Percentiles rank a stretch among this genome's conserved stretches.
Evolutionary conservation across 768 basidiomycete species (phyloP).

Genomic region (Leccinum sublutescens): DNA sequence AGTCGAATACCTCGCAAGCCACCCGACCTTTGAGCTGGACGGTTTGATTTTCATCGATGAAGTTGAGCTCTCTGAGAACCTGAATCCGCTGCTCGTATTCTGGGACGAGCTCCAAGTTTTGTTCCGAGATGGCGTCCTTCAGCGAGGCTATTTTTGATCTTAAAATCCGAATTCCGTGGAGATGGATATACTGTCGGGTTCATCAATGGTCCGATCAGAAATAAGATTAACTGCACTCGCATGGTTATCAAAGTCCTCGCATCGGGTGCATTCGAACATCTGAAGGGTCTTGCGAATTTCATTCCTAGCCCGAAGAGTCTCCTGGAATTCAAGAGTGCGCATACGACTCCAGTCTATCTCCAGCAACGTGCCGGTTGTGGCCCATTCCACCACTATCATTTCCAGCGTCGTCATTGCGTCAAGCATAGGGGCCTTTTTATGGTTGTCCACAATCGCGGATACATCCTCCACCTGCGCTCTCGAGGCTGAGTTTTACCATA

Average conservation of each 20-base stretch:
- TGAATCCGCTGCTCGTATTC: slow-evolving; percentile 95
- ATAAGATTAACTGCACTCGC: slow-evolving; percentile 44
- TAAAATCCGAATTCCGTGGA: slow-evolving; percentile 77
- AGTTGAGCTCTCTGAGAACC: slow-evolving; percentile 87
- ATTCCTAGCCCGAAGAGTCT: slow-evolving; percentile 62
- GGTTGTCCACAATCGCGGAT: slow-evolving; percentile 63
- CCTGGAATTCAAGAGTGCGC: slow-evolving; percentile 89
- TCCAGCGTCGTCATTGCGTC: slow-evolving; percentile 53
- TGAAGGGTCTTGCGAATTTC: slow-evolving; percentile 43
- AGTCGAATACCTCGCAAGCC: slow-evolving; percentile 80
- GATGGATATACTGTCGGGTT: slow-evolving; percentile 58
- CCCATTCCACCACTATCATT: slow-evolving; percentile 57
- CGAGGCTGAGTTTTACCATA: background rate
- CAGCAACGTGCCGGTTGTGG: slow-evolving; percentile 42
- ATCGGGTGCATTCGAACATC: slow-evolving; percentile 51
- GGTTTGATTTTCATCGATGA: slow-evolving; percentile 94
- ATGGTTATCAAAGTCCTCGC: slow-evolving; percentile 70
- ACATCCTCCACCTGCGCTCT: slow-evolving; percentile 57
- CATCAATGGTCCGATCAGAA: slow-evolving; percentile 8
- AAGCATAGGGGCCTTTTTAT: slow-evolving; percentile 60
- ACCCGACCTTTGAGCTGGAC: slow-evolving; percentile 95
- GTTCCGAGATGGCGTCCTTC: slow-evolving; percentile 88
- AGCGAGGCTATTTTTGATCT: slow-evolving; percentile 72
- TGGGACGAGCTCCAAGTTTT: slow-evolving; percentile 93
- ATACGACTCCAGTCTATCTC: slow-evolving; percentile 88